Percentiles rank a stretch among this genome's conserved stretches.
Evolutionary conservation across 2,329 filamentous ascomycete genomes (phyloP).

Genomic region (Ramularia collo-cygni): DNA sequence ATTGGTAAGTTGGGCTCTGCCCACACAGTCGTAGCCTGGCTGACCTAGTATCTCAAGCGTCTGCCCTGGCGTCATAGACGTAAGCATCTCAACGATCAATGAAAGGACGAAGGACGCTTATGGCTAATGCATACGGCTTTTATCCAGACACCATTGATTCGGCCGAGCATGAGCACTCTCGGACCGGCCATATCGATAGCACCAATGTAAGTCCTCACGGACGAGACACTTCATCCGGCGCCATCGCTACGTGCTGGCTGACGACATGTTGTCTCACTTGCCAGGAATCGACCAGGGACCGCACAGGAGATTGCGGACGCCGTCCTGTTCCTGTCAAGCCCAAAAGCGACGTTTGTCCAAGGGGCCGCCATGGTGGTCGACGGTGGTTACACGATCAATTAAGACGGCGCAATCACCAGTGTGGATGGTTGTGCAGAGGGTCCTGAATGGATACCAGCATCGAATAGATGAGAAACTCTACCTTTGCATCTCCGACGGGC

Average conservation of each 20-base stretch:
- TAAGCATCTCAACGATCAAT: neutral
- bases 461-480: too few relatives aligned
- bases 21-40: neutral
- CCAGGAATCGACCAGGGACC: slow-evolving; percentile 37
- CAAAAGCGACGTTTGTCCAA: slow-evolving; percentile 42
- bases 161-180: slow-evolving; percentile 30
- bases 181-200: slow-evolving; percentile 26
- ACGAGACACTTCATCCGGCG: slow-evolving; percentile 33
- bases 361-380: slow-evolving; percentile 40
- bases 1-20: slow-evolving; percentile 21
- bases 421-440: too few relatives aligned
- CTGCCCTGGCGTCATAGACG: slow-evolving; percentile 41
- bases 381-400: slow-evolving; percentile 42
- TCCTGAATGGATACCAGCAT: too few relatives aligned
- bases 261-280: slow-evolving; percentile 25
- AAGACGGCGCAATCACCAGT: slow-evolving; percentile 2
- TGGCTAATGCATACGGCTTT: neutral
- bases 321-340: slow-evolving; percentile 39
- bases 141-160: slow-evolving; percentile 39
- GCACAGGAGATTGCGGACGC: slow-evolving; percentile 44
- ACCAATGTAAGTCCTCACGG: slow-evolving; percentile 23
- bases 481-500: too few relatives aligned
- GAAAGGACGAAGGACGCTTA: too few relatives aligned
- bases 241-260: slow-evolving; percentile 42
- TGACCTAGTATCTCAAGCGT: slow-evolving; percentile 26